These are phyloP conservation scores for Rhinocladiella mackenziei DNA, from an alignment of 2,329 filamentous ascomycete genomes.

Conservation along the genomic window DNA sequence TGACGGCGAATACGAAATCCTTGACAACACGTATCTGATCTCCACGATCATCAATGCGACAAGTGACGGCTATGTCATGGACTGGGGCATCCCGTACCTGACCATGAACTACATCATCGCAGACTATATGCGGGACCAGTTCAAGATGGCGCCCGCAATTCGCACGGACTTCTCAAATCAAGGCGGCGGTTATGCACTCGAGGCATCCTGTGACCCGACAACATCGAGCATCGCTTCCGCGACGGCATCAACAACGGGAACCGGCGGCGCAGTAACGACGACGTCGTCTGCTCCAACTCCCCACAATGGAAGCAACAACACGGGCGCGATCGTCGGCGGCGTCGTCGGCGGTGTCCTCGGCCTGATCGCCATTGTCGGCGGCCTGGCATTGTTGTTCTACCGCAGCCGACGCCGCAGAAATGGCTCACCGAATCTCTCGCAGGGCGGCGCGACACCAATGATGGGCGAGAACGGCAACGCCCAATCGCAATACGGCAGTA, in stretches of 20 bases:
- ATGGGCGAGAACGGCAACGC: constrained; percentile 3
- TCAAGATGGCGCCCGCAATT: constrained; percentile 26
- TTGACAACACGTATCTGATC: constrained; percentile 21
- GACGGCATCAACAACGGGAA: constrained; percentile 3
- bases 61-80: constrained; percentile 16
- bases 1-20: constrained; percentile 18
- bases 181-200: constrained; percentile 18
- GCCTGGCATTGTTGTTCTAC: constrained; percentile 18
- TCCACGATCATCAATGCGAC: constrained; percentile 15
- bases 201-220: constrained; percentile 22
- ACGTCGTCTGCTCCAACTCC: constrained; percentile 1
- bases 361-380: constrained; percentile 19
- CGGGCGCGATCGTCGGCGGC: constrained; percentile 28
- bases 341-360: constrained; percentile 28
- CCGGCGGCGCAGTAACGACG: background rate
- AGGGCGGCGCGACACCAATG: constrained; percentile 5
- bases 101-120: constrained; percentile 28
- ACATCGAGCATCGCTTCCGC: constrained; percentile 4
- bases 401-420: constrained; percentile 16
- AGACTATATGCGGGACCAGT: constrained; percentile 22
- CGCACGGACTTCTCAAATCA: constrained; percentile 15
- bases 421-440: background rate
- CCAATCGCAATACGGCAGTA: constrained; percentile 2
- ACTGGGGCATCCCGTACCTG: constrained; percentile 27
- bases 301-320: constrained; percentile 11